These are phyloP conservation scores for Fusarium compactum DNA, from an alignment of 2,329 filamentous ascomycete genomes.

Conservation along the genomic window DNA sequence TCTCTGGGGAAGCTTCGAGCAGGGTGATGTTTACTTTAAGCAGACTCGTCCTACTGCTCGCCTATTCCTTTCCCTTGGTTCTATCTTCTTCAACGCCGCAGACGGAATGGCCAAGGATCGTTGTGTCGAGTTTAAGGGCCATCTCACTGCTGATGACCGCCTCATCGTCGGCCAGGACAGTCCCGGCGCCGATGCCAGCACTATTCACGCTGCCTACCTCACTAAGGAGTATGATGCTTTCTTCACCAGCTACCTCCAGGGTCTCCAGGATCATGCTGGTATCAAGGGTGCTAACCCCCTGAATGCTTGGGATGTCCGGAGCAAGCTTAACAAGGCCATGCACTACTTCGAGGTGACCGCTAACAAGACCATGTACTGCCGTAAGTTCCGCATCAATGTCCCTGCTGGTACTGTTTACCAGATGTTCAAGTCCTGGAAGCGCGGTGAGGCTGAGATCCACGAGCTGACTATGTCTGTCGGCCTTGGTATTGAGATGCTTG, in stretches of 20 bases:
- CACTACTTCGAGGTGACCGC: constrained; percentile 39
- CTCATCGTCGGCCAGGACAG: constrained; percentile 41
- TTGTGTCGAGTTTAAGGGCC: constrained; percentile 29
- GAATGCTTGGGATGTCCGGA: constrained; percentile 18
- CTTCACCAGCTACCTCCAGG: constrained; percentile 31
- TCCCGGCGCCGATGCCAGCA: constrained; percentile 3
- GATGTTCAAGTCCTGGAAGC: constrained; percentile 47
- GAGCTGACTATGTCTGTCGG: constrained; percentile 20
- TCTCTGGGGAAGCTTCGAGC: constrained; percentile 41
- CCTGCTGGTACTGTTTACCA: constrained; percentile 18
- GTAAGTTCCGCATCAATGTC: constrained; percentile 3
- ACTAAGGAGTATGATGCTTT: constrained; percentile 37
- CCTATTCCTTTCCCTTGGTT: constrained; percentile 41
- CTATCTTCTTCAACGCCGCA: constrained; percentile 44
- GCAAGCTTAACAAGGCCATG: constrained; percentile 27
- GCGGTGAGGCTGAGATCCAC: constrained; percentile 25
- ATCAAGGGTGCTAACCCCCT: constrained; percentile 11
- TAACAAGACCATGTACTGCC: constrained; percentile 27
- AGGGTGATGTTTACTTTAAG: constrained; percentile 38
- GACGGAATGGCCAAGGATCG: constrained; percentile 36
- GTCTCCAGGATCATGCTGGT: constrained; percentile 29
- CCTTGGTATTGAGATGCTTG: constrained; percentile 35
- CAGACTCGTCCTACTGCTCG: constrained; percentile 9
- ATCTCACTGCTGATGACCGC: constrained; percentile 26
- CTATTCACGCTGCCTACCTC: constrained; percentile 20